Conservation (phyloP, 139 green algal species). For the Gonium pectorale region DNA sequence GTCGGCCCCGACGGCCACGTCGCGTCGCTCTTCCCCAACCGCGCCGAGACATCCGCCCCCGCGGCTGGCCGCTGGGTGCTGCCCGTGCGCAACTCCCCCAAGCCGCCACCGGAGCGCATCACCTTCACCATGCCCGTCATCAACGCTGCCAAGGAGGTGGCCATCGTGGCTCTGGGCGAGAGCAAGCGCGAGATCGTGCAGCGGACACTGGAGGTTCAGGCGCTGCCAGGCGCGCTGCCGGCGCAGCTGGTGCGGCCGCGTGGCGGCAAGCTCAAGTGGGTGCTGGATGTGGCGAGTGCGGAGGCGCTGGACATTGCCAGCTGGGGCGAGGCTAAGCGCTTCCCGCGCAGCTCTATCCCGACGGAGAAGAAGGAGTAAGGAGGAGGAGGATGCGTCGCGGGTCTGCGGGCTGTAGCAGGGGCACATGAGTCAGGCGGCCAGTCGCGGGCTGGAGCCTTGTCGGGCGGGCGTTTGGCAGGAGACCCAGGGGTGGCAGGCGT, state of each 20-base stretch:
- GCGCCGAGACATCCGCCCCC: slow-evolving; percentile 57
- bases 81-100: slow-evolving; percentile 92
- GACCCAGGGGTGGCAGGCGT: too few relatives aligned
- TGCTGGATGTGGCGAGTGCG: slow-evolving; percentile 70
- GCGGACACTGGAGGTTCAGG: slow-evolving; percentile 88
- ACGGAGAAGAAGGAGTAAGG: background rate
- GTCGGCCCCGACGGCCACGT: slow-evolving; percentile 98
- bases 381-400: too few relatives aligned
- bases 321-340: slow-evolving; percentile 84
- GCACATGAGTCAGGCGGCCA: too few relatives aligned
- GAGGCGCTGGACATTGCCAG: slow-evolving; percentile 66
- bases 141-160: slow-evolving; percentile 81
- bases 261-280: slow-evolving; percentile 58
- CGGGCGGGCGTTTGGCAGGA: too few relatives aligned
- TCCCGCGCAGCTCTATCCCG: slow-evolving; percentile 59
- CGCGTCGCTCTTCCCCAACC: slow-evolving; percentile 98
- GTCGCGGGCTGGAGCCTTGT: too few relatives aligned
- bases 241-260: slow-evolving; percentile 89
- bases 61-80: slow-evolving; percentile 84
- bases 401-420: too few relatives aligned
- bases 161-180: slow-evolving; percentile 76
- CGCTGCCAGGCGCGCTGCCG: slow-evolving; percentile 88
- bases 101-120: slow-evolving; percentile 97
- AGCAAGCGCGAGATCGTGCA: slow-evolving; percentile 92
- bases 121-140: slow-evolving; percentile 92